Conservation (phyloP, 73 alveolate species). For the Paramecium octaurelia region DNA sequence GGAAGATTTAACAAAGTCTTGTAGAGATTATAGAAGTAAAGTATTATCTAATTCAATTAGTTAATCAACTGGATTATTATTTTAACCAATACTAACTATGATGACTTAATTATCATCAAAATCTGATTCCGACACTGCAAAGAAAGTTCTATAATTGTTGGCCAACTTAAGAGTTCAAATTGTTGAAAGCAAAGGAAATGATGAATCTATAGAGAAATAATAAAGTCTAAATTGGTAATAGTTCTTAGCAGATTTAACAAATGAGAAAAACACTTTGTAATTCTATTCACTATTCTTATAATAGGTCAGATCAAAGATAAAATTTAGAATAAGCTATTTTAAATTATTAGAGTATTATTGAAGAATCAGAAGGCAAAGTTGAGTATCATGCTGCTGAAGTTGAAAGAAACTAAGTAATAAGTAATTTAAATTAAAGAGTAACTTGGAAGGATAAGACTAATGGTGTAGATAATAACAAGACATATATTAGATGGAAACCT, state of each 20-base stretch:
- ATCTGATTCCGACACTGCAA: slow-evolving; percentile 1
- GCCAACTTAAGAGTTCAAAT: slow-evolving; percentile 33
- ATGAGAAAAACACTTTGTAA: slow-evolving; percentile 31
- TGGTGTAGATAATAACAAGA: slow-evolving; percentile 45
- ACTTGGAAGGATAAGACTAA: slow-evolving; percentile 21
- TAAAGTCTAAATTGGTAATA: slow-evolving; percentile 23
- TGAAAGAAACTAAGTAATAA: slow-evolving; percentile 25
- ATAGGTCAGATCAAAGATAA: slow-evolving; percentile 9
- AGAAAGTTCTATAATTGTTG: neutral
- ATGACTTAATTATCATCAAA: slow-evolving; percentile 33
- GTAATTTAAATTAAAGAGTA: neutral
- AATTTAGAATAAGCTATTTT: slow-evolving; percentile 46
- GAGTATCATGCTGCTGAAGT: slow-evolving; percentile 41
- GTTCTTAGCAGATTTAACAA: slow-evolving; percentile 7
- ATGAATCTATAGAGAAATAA: slow-evolving; percentile 25
- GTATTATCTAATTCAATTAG: neutral
- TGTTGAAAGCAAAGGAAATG: neutral
- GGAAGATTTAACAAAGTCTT: slow-evolving; percentile 43
- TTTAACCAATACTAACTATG: slow-evolving; percentile 7
- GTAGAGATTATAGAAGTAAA: slow-evolving; percentile 3
- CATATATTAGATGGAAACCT: slow-evolving; percentile 1
- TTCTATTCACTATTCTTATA: neutral
- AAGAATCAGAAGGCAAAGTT: slow-evolving; percentile 52
- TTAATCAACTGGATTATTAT: slow-evolving; percentile 22
- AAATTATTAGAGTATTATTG: slow-evolving; percentile 22